Percentiles rank a stretch among this genome's conserved stretches.
Conservation (phyloP, 345 rosid genomes). For the Dovyalis caffra region DNA sequence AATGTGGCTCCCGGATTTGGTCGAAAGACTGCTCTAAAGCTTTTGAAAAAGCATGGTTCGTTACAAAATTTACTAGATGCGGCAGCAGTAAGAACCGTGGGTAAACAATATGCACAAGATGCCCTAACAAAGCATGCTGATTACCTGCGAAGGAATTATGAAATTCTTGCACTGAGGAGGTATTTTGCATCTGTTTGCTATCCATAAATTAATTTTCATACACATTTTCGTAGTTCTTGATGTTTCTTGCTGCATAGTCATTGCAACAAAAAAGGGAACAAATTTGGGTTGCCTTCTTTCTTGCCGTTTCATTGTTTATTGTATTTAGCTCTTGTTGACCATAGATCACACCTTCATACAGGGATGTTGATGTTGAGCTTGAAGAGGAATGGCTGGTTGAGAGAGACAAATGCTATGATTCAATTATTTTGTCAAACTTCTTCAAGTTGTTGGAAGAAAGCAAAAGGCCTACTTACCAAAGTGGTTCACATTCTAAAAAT, state of each 20-base stretch:
- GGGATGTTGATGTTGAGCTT: slow-evolving; percentile 74
- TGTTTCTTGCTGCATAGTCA: no score
- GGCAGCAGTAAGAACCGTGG: slow-evolving; percentile 84
- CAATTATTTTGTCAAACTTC: slow-evolving; percentile 47
- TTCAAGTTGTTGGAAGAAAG: slow-evolving; percentile 37
- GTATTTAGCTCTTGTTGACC: slow-evolving; percentile 10
- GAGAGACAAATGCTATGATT: slow-evolving; percentile 63
- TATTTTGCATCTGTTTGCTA: slow-evolving; percentile 11
- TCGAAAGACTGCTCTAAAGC: slow-evolving; percentile 78
- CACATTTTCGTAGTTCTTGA: neutral
- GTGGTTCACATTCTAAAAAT: slow-evolving; percentile 25
- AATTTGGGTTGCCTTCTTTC: neutral
- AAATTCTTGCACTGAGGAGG: slow-evolving; percentile 84
- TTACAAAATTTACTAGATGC: slow-evolving; percentile 75
- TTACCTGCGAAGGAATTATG: slow-evolving; percentile 79
- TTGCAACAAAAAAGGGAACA: no score
- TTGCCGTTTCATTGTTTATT: neutral
- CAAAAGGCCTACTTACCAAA: slow-evolving; percentile 13
- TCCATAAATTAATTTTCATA: neutral
- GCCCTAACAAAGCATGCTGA: slow-evolving; percentile 80
- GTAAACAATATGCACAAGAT: slow-evolving; percentile 76
- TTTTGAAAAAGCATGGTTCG: slow-evolving; percentile 80
- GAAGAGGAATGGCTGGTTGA: slow-evolving; percentile 73
- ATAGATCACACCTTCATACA: slow-evolving; percentile 18
- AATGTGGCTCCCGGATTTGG: slow-evolving; percentile 84